phyloP scores from a whole-genome alignment of 257 asterid genomes.

The Rauvolfia tetraphylla region DNA sequence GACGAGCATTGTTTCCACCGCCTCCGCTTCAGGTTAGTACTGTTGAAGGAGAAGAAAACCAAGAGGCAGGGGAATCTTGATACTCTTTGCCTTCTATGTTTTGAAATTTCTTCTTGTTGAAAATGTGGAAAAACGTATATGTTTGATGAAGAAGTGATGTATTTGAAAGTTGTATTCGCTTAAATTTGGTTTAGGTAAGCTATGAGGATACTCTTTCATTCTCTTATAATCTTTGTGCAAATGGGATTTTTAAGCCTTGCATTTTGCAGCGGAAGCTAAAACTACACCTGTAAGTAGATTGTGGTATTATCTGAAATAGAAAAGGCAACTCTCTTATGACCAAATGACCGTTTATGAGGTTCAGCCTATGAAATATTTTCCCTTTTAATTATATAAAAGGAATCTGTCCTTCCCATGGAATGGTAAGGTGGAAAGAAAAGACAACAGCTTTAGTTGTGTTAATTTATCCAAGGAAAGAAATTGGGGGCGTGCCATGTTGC shows the following conservation, averaged over 20 bases:
- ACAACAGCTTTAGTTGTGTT: no score
- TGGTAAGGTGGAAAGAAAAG: not conserved
- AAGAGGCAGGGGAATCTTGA: no score
- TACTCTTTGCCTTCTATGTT: not conserved
- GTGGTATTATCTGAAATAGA: no score
- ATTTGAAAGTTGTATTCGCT: not conserved
- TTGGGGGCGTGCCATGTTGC: no score
- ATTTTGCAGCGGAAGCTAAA: not conserved
- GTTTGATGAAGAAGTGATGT: not conserved
- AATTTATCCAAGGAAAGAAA: not conserved
- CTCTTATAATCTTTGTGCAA: no score
- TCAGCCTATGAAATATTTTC: not conserved
- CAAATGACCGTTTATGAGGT: not conserved
- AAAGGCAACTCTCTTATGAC: not conserved
- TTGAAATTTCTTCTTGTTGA: not conserved
- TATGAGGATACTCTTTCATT: not conserved
- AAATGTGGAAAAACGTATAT: not conserved
- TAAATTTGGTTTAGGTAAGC: not conserved
- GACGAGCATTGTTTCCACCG: constrained; percentile 36
- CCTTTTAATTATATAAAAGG: not conserved
- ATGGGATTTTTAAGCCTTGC: not conserved
- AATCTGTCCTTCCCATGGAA: not conserved
- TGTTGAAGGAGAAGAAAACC: not conserved
- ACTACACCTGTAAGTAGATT: not conserved
- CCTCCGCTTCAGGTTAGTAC: constrained; percentile 22